A percentile compares a stretch with the other conserved stretches of the same genome.
These are phyloP conservation scores for Fusarium illudens DNA, from an alignment of 2,329 filamentous ascomycete genomes.

Conservation along the genomic window DNA sequence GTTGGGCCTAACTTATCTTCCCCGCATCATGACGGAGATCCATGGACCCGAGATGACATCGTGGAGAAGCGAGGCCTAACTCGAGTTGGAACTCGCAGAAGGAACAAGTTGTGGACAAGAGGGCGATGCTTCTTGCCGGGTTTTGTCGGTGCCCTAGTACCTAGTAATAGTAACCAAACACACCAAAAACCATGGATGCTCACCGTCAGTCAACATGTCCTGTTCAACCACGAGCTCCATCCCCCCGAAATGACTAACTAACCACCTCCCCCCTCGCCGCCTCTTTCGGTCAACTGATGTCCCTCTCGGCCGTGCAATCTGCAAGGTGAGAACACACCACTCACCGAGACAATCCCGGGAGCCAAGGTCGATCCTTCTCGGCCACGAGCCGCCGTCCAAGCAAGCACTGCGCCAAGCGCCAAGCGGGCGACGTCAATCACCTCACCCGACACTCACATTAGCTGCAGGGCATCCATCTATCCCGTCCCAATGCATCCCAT, in stretches of 20 bases:
- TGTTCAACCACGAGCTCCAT: not conserved
- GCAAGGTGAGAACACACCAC: not conserved
- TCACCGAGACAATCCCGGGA: not conserved
- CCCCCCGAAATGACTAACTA: not conserved
- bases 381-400: not conserved
- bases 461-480: not conserved
- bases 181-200: too few species aligned
- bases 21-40: conserved; percentile 23
- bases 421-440: not conserved
- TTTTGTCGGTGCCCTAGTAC: too few species aligned
- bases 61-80: conserved; percentile 5
- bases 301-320: not conserved
- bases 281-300: not conserved
- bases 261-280: not conserved
- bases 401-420: not conserved
- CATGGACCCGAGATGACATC: conserved; percentile 15
- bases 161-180: too few species aligned
- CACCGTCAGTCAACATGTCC: not conserved
- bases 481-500: too few species aligned
- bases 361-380: conserved; percentile 3
- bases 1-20: conserved; percentile 22
- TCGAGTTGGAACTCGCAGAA: not conserved
- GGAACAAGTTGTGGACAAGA: not conserved
- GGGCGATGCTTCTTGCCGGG: too few species aligned
- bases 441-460: not conserved